Base-by-base conservation (phyloP, 2,329 filamentous ascomycete species). In the Lasiodiplodia gonubiensis region DNA sequence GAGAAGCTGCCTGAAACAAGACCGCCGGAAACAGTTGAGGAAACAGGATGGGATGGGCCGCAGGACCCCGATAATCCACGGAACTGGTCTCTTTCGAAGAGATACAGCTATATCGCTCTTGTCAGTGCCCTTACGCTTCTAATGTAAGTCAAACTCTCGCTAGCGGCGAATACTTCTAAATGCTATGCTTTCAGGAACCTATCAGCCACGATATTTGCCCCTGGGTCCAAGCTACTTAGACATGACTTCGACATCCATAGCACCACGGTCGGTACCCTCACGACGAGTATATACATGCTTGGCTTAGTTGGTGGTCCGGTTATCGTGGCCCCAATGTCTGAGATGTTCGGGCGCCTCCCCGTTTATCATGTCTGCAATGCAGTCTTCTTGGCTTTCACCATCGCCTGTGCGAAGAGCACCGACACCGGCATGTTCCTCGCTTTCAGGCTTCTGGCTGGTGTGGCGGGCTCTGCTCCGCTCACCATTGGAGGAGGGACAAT, bases 401-500 rank as follows among this genome's bases (percentile, higher is more conserved):
- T 82, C 18, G 74, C 68, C 2, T 76, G 74, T 61, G 71, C 74
- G 11, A 53, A 73, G 1, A 67, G 63, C 21, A 71, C 66, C 6
- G 72, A 70, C 55, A 69, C 69, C 12, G 66, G 33, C 27, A 70
- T 71, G 66, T 70, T 77, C 25, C 61, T 76, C 14, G 69, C 68
- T 2, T 74, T 75, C 52, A 71, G 75, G 8, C 73, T 77, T 54
- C 46, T 75, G 11, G 69, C 70, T 25, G 75, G 74, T 2, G 64
- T 61, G 42, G 70, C 69, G 23, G 72, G 69, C 4, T 72, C 71
- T 2, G 72, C 67, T 8, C 70, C 72, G 10, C 64, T 76, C 66
- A 83, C 85, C 2, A 79, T 85, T 21, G 85, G 84, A 12, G 83
- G 81, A 27, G 85, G 83, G 2, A 82, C 80, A 2, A 79, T 88